Percentiles rank a stretch among this genome's conserved stretches.
phyloP scores from a whole-genome alignment of 169 alveolate genomes.

The Cytauxzoon felis region DNA sequence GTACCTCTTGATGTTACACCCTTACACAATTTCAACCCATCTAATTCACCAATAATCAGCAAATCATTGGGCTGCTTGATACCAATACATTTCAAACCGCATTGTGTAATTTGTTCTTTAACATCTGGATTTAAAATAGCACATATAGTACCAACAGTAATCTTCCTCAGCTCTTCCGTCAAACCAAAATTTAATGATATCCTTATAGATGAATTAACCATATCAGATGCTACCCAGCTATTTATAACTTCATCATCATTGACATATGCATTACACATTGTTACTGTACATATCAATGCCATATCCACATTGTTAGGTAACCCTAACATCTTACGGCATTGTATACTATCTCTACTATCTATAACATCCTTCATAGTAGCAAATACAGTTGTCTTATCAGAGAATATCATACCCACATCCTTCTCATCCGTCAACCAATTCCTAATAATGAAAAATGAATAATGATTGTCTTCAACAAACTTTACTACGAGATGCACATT shows the following conservation, averaged over 20 bases:
- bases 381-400: constrained; percentile 45
- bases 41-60: constrained; percentile 51
- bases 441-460: constrained; percentile 1
- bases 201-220: constrained; percentile 24
- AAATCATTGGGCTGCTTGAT: constrained; percentile 32
- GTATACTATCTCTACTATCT: constrained; percentile 34
- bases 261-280: constrained; percentile 10
- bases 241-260: constrained; percentile 12
- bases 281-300: constrained; percentile 49
- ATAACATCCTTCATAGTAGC: constrained; percentile 31
- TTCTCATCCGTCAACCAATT: constrained; percentile 42
- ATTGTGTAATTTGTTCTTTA: constrained; percentile 4
- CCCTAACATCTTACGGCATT: constrained; percentile 47
- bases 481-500: constrained; percentile 39
- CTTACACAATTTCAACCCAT: constrained; percentile 35
- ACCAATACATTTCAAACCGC: constrained; percentile 16
- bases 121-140: constrained; percentile 61
- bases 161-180: constrained; percentile 5
- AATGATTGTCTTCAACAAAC: constrained; percentile 11
- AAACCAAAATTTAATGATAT: constrained; percentile 15
- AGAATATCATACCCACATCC: constrained; percentile 30
- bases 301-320: constrained; percentile 31
- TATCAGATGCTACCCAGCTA: constrained; percentile 53
- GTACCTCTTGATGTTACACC: constrained; percentile 48
- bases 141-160: constrained; percentile 29